These are phyloP conservation scores for Neurospora crassa DNA, from an alignment of 2,329 filamentous ascomycete genomes.

Conservation along the genomic window DNA sequence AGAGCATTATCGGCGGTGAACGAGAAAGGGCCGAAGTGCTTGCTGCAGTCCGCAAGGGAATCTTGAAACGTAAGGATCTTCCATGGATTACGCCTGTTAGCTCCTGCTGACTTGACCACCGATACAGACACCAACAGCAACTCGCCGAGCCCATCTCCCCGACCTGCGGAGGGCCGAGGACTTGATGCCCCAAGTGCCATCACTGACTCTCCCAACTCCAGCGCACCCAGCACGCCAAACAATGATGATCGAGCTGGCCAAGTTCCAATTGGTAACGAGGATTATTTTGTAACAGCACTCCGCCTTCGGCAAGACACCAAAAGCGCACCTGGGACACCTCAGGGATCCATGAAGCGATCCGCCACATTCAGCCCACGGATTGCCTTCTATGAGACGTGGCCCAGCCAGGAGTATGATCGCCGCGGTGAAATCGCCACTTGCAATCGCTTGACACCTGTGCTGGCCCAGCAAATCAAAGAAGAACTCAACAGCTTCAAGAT, in stretches of 20 bases:
- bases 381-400: constrained; percentile 94
- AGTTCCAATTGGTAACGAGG: constrained; percentile 68
- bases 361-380: constrained; percentile 84
- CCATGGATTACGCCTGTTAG: not conserved
- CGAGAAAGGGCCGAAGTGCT: constrained; percentile 84
- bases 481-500: constrained; percentile 99
- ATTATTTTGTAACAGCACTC: constrained; percentile 78
- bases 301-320: constrained; percentile 67
- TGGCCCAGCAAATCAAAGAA: constrained; percentile 98
- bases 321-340: constrained; percentile 72
- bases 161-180: constrained; percentile 45
- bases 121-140: constrained; percentile 49
- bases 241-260: constrained; percentile 65
- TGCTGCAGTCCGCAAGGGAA: constrained; percentile 88
- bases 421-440: constrained; percentile 94
- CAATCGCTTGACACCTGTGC: constrained; percentile 91
- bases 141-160: constrained; percentile 52
- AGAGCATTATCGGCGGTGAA: constrained; percentile 87
- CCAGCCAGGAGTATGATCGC: constrained; percentile 88
- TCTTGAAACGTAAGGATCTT: constrained; percentile 67
- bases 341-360: constrained; percentile 51
- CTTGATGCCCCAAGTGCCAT: constrained; percentile 51
- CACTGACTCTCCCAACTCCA: constrained; percentile 73
- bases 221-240: constrained; percentile 77
- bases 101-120: not conserved